Base-by-base conservation (phyloP, 805 yeast genomes). In the Cyberlindnera euphorbiiphila region DNA sequence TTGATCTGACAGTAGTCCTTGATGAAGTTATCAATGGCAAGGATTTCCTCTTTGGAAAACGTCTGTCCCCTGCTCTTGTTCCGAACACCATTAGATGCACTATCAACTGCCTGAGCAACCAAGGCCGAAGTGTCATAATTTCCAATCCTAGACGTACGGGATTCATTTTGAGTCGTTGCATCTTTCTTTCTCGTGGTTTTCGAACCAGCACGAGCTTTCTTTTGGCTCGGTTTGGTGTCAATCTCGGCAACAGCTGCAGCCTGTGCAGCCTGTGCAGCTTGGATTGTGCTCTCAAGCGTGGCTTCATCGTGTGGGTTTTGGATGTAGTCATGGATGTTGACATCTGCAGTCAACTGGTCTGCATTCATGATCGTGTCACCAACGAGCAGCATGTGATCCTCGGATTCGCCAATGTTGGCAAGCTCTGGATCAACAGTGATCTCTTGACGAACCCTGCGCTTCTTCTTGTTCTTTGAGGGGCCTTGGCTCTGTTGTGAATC, bases 361-460 rank as follows among this genome's bases (percentile, higher is more conserved):
- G 86, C 85, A 49, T 81, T 85, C 45, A 78, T 64, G 31, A 82
- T 77, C 2, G 85, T 85, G 32, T 81, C 85, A 42, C 80, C 77
- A 9, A 80, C 87, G 38, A 81, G 62, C 46, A 72, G 81, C 39
- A 76, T 83, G 48, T 78, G 83, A 28, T 76, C 80, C 9, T 65
- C 50, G 4, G 63, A 47, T 32, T 60, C 67, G 49, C 71, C 78
- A 18, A 73, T 42, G 23, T 71, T 72, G 9, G 78, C 73, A 25
- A 78, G 52, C 46, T 72, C 82, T 0, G 82, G 81, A 52, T 77
- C 82, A 23, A 76, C 81, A 23, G 9, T 15, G 9, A 12, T 12
- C 18, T 34, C 37, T 5, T 14, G 18, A 14, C 37, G 37, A 5
- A 11, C 16, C 25, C 29, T 41, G 24, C 39, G 41, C 15, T 33